Percentiles rank a stretch among this genome's conserved stretches.
These are phyloP conservation scores for Spencermartinsiella europaea DNA, from an alignment of 805 yeast genomes.

Conservation along the genomic window DNA sequence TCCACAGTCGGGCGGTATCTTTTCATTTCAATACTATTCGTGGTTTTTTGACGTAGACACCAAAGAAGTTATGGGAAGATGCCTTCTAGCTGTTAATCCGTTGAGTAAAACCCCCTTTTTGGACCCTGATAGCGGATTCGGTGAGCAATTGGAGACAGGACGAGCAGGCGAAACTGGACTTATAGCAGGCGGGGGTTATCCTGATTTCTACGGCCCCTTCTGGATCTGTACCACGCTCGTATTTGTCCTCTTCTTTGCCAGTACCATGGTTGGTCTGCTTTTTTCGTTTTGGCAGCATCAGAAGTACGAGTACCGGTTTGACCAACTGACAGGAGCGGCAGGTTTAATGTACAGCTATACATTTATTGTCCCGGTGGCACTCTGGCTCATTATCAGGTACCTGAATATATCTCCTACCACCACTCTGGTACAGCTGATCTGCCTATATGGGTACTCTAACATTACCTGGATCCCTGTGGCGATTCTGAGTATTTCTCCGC, in stretches of 20 bases:
- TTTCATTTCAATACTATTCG: constrained; percentile 56
- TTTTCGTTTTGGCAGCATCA: constrained; percentile 41
- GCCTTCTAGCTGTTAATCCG: constrained; percentile 58
- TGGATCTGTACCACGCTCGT: constrained; percentile 88
- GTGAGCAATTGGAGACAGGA: constrained; percentile 13
- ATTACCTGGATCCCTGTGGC: constrained; percentile 84
- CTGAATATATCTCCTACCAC: constrained; percentile 46
- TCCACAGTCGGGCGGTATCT: constrained; percentile 33
- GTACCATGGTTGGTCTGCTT: constrained; percentile 63
- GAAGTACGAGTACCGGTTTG: constrained; percentile 55
- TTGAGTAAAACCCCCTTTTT: constrained; percentile 23
- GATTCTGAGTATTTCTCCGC: constrained; percentile 50
- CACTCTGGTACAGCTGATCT: constrained; percentile 51
- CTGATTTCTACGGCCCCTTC: constrained; percentile 81
- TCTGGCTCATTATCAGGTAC: constrained; percentile 50
- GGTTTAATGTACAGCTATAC: constrained; percentile 74
- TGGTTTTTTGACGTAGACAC: constrained; percentile 68
- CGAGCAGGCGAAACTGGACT: constrained; percentile 28
- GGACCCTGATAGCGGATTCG: constrained; percentile 21
- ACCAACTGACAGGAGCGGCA: constrained; percentile 61
- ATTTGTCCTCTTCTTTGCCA: constrained; percentile 66
- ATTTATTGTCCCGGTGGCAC: constrained; percentile 52
- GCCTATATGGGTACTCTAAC: constrained; percentile 82
- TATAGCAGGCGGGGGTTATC: constrained; percentile 37
- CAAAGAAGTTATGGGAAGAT: constrained; percentile 50